Base-by-base conservation (phyloP, 768 basidiomycete genomes). In the Suillus luteus region DNA sequence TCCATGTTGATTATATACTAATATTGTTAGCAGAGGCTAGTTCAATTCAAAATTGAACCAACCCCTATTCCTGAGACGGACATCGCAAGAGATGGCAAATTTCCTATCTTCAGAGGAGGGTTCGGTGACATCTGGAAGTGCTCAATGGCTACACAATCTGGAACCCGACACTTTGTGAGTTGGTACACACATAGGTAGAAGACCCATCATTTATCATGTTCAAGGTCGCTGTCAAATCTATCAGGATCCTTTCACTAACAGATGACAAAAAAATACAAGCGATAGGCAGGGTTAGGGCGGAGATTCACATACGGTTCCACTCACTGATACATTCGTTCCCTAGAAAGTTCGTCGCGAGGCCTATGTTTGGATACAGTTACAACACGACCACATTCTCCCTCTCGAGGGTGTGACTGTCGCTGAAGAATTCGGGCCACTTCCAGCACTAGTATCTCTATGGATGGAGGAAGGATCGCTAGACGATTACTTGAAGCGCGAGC, bases 311-410 rank as follows among this genome's bases (percentile, higher is more conserved):
- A 22, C 11, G 12, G 11, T 55, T 41, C 3, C 19, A 17, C 5
- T 27, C 24, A 37, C 35, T 38, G 22, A 15, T 38, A 24, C 14
- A 55, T 65, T 41, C 33, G 0, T 65, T 68, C 58, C 5, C 41
- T 46, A 76, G 75, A 65, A 63, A 59, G 72, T 76, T 52, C 68
- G 65, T 38, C 67, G 68, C 43, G 77, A 76, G 62, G 70, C 72
- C 35, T 63, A 77, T 27, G 63, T 76, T 11, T 77, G 74, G 75
- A 64, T 74, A 48, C 74, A 73, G 17, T 64, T 76, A n/a, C 60
- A 65, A 15, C 73, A 73, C 57, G 62, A 38, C n/a, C 75, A 77
- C 54, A 70, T 76, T 41, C 71, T 76, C 27, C 71, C 73, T 0
- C 72, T 76, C 48, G 70, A 75, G 19, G 75, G 76, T 10, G 62